These are phyloP conservation scores for Carex myosuroides DNA, from an alignment of 176 grass and related monocot genomes.

Conservation along the genomic window DNA sequence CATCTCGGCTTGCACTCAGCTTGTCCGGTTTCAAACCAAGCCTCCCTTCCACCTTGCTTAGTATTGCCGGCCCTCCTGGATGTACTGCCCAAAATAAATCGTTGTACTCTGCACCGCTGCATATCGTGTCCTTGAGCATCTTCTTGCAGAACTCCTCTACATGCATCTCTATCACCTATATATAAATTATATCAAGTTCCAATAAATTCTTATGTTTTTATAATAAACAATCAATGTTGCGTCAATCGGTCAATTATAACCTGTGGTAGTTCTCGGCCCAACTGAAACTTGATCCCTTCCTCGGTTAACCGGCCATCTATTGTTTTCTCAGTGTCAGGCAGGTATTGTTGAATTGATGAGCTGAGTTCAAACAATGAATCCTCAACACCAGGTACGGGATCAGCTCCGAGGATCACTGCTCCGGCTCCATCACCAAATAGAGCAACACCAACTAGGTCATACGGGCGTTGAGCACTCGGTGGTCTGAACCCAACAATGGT, in stretches of 20 bases:
- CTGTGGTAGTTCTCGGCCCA: conserved; percentile 63
- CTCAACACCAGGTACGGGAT: conserved; percentile 25
- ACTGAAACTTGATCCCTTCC: conserved; percentile 77
- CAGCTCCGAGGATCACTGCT: conserved; percentile 44
- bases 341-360: conserved; percentile 42
- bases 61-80: conserved; percentile 68
- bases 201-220: no score
- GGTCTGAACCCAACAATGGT: conserved; percentile 69
- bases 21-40: conserved; percentile 40
- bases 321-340: conserved; percentile 56
- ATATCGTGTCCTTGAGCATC: conserved; percentile 41
- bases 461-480: conserved; percentile 51
- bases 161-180: conserved; percentile 50
- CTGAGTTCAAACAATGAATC: conserved; percentile 57
- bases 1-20: conserved; percentile 48
- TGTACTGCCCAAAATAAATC: conserved; percentile 86
- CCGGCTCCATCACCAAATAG: conserved; percentile 77
- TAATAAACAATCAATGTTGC: no score
- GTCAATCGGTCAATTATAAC: background rate
- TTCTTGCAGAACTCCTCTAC: conserved; percentile 64
- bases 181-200: background rate
- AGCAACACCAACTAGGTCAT: conserved; percentile 76
- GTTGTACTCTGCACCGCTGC: conserved; percentile 11
- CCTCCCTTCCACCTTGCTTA: conserved; percentile 55
- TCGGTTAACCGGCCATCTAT: conserved; percentile 69